Evolutionary conservation across 75 land plant species (phyloP), one percentile per base, ranked within the genome.

Genomic region (Chamaecyparis obtusa): DNA sequence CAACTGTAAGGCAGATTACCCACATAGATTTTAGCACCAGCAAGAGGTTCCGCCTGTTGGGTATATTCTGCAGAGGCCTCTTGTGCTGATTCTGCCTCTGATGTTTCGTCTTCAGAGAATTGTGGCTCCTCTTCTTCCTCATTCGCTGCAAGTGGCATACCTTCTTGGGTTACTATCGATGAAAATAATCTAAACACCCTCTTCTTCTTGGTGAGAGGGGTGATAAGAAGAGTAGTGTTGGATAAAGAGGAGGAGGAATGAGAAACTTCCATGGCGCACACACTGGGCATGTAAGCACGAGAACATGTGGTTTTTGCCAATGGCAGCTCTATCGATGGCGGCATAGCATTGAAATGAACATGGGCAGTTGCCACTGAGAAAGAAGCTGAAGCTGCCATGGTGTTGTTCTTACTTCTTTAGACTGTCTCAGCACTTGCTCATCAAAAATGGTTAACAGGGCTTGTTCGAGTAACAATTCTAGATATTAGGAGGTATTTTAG

Each of bases 1-100:
- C 90, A 92, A 75, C 77, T 89, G 81, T 94, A 98, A 13, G 99
- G 97, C 93, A 98, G 84, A 76, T 98, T 98, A 21, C 98, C 98
- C 87, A 97, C 92, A 82, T 97, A 97, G 15, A 97, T 87, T 94
- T 95, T 97, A 49, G 93, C 89, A 19, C 87, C 86, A 55, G 39
- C 90, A 32, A 54, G 0, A 15, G 48, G 54, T 32, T 84, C 93
- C 27, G 51, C 84, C 32, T 37, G 87, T 54, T 83, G n/a, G 44
- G 81, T 35, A 24, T 48, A 83, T 43, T 88, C 88, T 44, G 33
- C 88, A 48, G 49, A 83, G 13, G 13, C 39, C 11, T 72, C 36
- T 32, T 32, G 11, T 72, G 11, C 35, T 13, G 76, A 72, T 32
- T 32, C 35, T 72, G 35, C 3, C 14, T 32, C 76, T 11, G 35